Conservation (phyloP, 2,329 filamentous ascomycete genomes). For the Xylariaceae sp. region DNA sequence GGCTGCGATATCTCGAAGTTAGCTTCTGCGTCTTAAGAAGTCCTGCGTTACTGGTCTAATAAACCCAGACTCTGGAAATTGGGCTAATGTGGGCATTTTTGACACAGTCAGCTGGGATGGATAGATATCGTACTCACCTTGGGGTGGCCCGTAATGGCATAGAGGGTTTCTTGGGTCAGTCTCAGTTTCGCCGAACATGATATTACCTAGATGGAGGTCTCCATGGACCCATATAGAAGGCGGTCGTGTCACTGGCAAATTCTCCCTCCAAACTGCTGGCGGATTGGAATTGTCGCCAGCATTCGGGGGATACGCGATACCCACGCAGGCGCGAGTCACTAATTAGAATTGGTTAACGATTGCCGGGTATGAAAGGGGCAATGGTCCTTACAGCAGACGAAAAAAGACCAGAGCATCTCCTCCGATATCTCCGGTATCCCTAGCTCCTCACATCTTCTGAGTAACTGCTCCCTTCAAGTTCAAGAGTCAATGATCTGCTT, state of each 20-base stretch:
- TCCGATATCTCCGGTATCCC: not conserved
- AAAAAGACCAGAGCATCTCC: conserved; percentile 1
- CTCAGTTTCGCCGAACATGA: conserved; percentile 15
- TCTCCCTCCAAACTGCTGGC: not conserved
- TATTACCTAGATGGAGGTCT: conserved; percentile 14
- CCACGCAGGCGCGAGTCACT: conserved; percentile 17
- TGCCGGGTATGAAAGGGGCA: no score
- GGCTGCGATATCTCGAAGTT: conserved; percentile 1
- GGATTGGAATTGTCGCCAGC: not conserved
- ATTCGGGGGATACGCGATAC: conserved; percentile 13
- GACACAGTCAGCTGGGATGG: not conserved
- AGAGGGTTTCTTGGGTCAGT: not conserved
- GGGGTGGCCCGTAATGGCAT: not conserved
- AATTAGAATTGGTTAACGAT: not conserved
- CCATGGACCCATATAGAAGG: not conserved
- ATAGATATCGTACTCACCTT: not conserved
- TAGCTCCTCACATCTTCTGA: not conserved
- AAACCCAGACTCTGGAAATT: not conserved
- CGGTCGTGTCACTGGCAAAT: not conserved
- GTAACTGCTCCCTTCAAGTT: not conserved
- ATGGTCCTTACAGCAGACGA: conserved; percentile 15
- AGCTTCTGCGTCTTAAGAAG: no score
- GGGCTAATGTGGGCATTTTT: not conserved
- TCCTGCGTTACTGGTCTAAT: no score
- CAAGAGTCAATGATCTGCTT: not conserved